Evolutionary conservation across 805 yeast species (phyloP), one percentile per base, ranked within the genome.

Genomic region (Clavispora phyllophila): DNA sequence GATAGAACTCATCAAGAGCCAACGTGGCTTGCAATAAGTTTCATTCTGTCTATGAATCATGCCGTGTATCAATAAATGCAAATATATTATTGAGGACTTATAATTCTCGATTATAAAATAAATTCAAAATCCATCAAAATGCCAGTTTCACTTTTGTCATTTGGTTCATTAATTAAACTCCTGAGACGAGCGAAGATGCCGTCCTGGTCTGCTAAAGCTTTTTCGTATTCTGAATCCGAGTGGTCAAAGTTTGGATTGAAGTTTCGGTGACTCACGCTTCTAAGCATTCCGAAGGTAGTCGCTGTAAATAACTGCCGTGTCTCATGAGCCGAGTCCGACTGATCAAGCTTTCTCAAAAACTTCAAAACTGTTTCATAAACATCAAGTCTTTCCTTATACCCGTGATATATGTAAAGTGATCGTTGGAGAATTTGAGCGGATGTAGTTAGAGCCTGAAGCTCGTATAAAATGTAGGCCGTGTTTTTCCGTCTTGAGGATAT

Each of bases 1-100:
- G 52, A 73, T 70, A 22, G 57, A 57, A 46, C 62, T 70, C 43
- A 67, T 70, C 32, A 68, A 68, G 48, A 65, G 70, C 43, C 75
- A 70, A 51, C 60, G 67, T 32, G 69, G 66, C 5, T 51, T 62
- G n/a, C 47, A 48, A 36, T 55, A 35, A n/a, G 7, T n/a, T 13
- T 10, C 27, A 29, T 29, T 8, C 9, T 29, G 12, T 15, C 7
- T 15, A 17, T 8, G 7, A 9, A 29, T 15, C 27, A 25, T 25
- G 27, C 13, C n/a, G n/a, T 35, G 23, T 28, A 23, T n/a, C 34
- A 31, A 33, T 25, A 25, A 10, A 25, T 25, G 27, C 12, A 27
- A 27, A n/a, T 27, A n/a, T 22, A 10, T 10, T 18, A 15, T 13
- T 20, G 7, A 9, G 26, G 17, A 34, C n/a, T 35, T 8, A 15